Evolutionary conservation across 345 rosid species (phyloP).

Genomic region (Ceriops tagal): DNA sequence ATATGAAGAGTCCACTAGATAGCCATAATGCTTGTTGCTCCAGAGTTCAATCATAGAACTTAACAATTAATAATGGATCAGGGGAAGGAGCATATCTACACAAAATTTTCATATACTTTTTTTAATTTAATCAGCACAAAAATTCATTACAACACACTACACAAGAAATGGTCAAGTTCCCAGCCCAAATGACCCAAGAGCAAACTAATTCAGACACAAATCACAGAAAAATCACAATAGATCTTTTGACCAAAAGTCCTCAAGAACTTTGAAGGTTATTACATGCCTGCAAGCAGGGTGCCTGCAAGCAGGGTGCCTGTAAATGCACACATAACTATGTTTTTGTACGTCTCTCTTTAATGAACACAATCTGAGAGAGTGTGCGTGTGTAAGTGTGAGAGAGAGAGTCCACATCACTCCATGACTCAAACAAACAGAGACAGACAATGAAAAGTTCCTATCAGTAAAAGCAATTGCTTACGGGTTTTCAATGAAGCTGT

Average conservation of each 20-base stretch:
- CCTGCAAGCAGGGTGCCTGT: no score
- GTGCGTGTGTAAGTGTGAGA: background rate
- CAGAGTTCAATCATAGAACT: slow-evolving; percentile 80
- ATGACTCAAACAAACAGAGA: no score
- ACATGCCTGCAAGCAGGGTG: no score
- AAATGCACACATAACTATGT: no score
- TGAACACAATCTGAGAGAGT: no score
- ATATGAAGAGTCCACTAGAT: slow-evolving; percentile 52
- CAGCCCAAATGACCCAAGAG: background rate
- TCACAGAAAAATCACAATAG: background rate
- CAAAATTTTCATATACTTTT: background rate
- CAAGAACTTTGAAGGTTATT: no score
- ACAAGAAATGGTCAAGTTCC: background rate
- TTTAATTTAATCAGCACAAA: background rate
- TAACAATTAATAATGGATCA: slow-evolving; percentile 66
- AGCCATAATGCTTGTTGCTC: slow-evolving; percentile 81
- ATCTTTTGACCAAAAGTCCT: no score
- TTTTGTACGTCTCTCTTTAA: no score
- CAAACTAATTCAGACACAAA: background rate
- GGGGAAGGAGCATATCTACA: slow-evolving; percentile 79
- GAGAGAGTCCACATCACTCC: background rate
- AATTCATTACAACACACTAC: background rate
- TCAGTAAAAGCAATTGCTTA: slow-evolving; percentile 33
- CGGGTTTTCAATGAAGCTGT: slow-evolving; percentile 95
- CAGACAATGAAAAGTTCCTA: no score